Conservation (phyloP, 2,329 filamentous ascomycete genomes). For the Arthroderma uncinatum region DNA sequence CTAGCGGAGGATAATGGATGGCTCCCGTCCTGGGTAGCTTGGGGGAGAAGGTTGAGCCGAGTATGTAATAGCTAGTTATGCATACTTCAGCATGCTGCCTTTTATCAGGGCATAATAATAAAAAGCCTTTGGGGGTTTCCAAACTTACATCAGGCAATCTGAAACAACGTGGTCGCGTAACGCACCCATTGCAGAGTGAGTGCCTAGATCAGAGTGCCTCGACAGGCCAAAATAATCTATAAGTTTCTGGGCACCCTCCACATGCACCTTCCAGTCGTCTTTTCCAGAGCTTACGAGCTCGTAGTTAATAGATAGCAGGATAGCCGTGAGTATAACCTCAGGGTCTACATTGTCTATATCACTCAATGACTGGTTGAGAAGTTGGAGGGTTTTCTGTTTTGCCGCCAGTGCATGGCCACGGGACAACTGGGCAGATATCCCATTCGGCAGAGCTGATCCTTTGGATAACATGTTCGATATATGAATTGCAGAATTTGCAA, state of each 20-base stretch:
- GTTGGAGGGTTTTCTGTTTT: constrained; percentile 34
- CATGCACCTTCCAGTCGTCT: constrained; percentile 42
- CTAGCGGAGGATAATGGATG: neutral
- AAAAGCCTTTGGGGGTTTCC: neutral
- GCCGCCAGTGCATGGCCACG: constrained; percentile 5
- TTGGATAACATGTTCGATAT: constrained; percentile 4
- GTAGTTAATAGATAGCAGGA: constrained; percentile 19
- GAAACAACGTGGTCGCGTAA: constrained; percentile 19
- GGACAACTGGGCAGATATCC: neutral
- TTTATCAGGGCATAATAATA: neutral
- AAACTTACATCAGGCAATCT: constrained; percentile 12
- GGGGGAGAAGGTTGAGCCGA: constrained; percentile 7
- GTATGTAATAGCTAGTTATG: constrained; percentile 7
- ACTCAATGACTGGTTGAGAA: constrained; percentile 28
- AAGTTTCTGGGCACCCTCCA: constrained; percentile 41
- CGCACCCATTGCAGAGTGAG: neutral
- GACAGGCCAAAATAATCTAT: constrained; percentile 18
- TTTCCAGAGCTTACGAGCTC: constrained; percentile 42
- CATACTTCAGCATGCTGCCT: neutral
- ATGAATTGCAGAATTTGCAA: constrained; percentile 10
- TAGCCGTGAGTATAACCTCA: constrained; percentile 35
- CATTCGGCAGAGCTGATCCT: neutral
- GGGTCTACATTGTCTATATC: constrained; percentile 18
- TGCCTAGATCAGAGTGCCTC: neutral
- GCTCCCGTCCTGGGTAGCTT: neutral